Evolutionary conservation across 805 yeast species (phyloP).

Genomic region (Candida suzukii): DNA sequence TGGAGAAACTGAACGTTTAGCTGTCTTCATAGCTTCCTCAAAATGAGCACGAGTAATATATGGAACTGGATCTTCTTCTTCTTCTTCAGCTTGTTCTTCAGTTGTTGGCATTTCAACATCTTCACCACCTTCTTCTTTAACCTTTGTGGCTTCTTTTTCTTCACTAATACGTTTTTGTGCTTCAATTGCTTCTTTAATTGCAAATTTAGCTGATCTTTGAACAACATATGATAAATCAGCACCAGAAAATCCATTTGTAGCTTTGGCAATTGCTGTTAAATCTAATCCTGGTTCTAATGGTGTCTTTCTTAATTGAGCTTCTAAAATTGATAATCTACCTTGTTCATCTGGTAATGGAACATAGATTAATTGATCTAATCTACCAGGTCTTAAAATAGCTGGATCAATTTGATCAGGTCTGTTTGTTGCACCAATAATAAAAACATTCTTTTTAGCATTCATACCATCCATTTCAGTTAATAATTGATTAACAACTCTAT

Average conservation of each 20-base stretch:
- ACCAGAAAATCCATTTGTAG: conserved; percentile 98
- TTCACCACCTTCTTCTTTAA: conserved; percentile 24
- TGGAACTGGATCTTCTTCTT: conserved; percentile 91
- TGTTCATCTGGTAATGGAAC: conserved; percentile 97
- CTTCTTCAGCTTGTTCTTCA: conserved; percentile 37
- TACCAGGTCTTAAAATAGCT: conserved; percentile 96
- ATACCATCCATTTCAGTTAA: conserved; percentile 99
- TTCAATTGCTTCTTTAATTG: conserved; percentile 95
- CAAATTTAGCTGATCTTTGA: conserved; percentile 98
- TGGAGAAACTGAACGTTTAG: conserved; percentile 94
- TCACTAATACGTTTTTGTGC: conserved; percentile 51
- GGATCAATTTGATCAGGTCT: conserved; percentile 99
- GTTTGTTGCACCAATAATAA: conserved; percentile 98
- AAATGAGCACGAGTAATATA: conserved; percentile 89
- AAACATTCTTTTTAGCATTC: conserved; percentile 98
- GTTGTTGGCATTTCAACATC: conserved; percentile 29
- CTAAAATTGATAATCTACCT: conserved; percentile 87
- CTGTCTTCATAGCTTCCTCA: conserved; percentile 99
- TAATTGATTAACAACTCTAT: conserved; percentile 92
- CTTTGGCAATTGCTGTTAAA: conserved; percentile 79
- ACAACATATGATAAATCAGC: conserved; percentile 97
- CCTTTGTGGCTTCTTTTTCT: conserved; percentile 41
- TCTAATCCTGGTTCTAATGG: conserved; percentile 97
- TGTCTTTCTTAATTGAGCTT: conserved; percentile 96
- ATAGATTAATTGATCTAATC: conserved; percentile 96